Base-by-base conservation (phyloP, 225 moss, liverwort and hornwort species). In the Marchantia polymorpha region DNA sequence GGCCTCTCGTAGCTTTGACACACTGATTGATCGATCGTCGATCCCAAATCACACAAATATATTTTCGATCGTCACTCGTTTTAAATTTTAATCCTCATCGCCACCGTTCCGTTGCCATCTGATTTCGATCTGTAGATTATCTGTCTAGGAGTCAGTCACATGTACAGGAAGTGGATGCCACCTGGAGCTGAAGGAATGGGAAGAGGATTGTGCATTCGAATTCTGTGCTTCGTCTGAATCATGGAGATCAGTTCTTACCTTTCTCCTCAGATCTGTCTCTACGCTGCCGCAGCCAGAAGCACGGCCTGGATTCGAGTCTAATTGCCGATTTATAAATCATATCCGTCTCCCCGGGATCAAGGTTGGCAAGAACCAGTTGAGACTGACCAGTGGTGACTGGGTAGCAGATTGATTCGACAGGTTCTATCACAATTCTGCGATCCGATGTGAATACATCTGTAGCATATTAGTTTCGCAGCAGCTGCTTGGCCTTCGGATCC, bases 161-260 rank as follows among this genome's bases (percentile, higher is more conserved):
- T 75, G 75, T 59, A 75, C 75, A 75, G 75, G 75, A 75, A 59
- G 75, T 75, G 30, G 58, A 75, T 75, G 58, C 75, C 31, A 16
- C 75, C 75, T 48, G 47, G 20, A 49, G 56, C 74, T 58, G 74
- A 75, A 75, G 74, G 74, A 29, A 77, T 64, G 64, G 48, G 49
- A 26, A 64, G 26, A 65, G 48, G 77, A 25, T 63, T 77, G 61
- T 63, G 77, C 73, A 77, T 50, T n/a, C 50, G 64, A 65, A 48
- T 25, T 77, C 50, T 47, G 2, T 63, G 51, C 55, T 17, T 5
- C 52, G 19, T 75, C 55, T 75, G 23, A 56, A 75, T 31, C 74
- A 75, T 72, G 72, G 72, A 72, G 12, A 52, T 72, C 52, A 22
- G 72, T 52, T 22, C 52, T 22, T 72, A 11, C 23, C 23, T 16